Base-by-base conservation (phyloP, 2,329 filamentous ascomycete species). In the Fusarium robinianum region DNA sequence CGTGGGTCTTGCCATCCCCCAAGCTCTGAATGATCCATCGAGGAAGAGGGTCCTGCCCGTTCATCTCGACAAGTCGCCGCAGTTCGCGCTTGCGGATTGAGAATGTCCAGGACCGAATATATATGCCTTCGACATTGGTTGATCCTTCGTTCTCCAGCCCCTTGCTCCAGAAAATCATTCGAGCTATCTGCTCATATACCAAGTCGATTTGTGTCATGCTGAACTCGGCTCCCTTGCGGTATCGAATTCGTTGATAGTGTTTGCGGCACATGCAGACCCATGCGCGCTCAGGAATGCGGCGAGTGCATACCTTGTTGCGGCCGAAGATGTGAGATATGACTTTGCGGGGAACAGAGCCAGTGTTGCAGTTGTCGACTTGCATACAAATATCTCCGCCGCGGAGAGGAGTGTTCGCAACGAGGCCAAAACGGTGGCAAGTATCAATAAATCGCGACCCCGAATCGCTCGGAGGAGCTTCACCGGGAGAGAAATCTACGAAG, bases 221-320 rank as follows among this genome's bases (percentile, higher is more conserved):
- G 64, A 86, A 80, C 15, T 83, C 76, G 22, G 75, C 72, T 2
- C 75, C 74, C 39, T 83, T 83, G n/a, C 85, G 77, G 62, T 90
- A 91, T 0, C 85, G 76, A 29, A 77, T 78, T 6, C 88, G 81
- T 67, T 94, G 89, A 64, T 94, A 94, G 61, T 91, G 86, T 63
- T 91, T 91, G 23, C 88, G 81, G 65, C 89, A 94, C 63, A 81
- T 85, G 59, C 85, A 81, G 1, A 89, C 81, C 87, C 87, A 92
- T 3, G 88, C 78, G 15, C 79, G 68, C 5, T 78, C 70, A 0
- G 86, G 86, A 34, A 94, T 88, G 30, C 76, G 74, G 22, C 84
- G 78, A 1, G 88, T 94, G 60, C 83, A 85, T 6, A 79, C 75
- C 68, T 94, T 94, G 73, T 94, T 94, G 24, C 89, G 81, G 15